Conservation (phyloP, 2,329 filamentous ascomycete genomes). For the Penicillium fuscoglaucum region DNA sequence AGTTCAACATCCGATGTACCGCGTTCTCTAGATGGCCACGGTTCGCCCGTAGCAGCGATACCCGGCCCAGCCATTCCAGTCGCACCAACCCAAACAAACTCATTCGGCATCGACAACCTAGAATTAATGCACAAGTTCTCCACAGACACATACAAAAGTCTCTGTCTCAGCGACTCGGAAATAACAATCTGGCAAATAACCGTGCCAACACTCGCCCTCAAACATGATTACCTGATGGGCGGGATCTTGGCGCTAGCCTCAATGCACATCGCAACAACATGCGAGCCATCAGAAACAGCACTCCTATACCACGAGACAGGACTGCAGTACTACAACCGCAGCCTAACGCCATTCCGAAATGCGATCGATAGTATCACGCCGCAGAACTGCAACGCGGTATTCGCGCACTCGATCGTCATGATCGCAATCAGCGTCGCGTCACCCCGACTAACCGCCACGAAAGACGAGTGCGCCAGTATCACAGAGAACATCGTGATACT, state of each 20-base stretch:
- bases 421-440: constrained; percentile 30
- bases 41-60: neutral
- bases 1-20: neutral
- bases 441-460: constrained; percentile 21
- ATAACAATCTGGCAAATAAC: constrained; percentile 34
- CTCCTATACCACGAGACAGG: constrained; percentile 28
- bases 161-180: constrained; percentile 31
- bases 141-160: constrained; percentile 45
- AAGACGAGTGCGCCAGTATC: constrained; percentile 18
- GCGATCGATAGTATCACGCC: constrained; percentile 30
- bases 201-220: constrained; percentile 37
- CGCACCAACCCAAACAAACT: neutral
- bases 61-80: neutral
- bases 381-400: constrained; percentile 31
- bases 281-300: constrained; percentile 13
- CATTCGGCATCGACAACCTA: constrained; percentile 37
- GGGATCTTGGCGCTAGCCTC: constrained; percentile 40
- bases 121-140: constrained; percentile 54
- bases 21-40: neutral
- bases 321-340: constrained; percentile 29
- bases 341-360: constrained; percentile 29
- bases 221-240: constrained; percentile 38
- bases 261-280: constrained; percentile 36
- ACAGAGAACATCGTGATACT: constrained; percentile 29
- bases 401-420: constrained; percentile 32